Evolutionary conservation across 345 rosid genomes (phyloP).

Genomic region (Arabidopsis suecica): DNA sequence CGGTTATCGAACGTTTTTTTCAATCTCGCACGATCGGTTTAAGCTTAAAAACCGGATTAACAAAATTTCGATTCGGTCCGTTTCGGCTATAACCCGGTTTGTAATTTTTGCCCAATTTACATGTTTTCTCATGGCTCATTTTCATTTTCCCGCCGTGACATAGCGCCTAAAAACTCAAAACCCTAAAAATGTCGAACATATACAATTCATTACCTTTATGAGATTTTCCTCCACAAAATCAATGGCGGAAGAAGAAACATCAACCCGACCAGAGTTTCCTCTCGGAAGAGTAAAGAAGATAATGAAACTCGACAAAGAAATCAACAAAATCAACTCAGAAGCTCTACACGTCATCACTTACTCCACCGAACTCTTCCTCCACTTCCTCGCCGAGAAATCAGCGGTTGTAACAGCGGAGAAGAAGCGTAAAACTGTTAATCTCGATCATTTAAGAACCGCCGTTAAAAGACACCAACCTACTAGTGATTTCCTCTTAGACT

Average conservation of each 20-base stretch:
- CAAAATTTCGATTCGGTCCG: too few relatives aligned
- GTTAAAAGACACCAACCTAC: constrained; percentile 80
- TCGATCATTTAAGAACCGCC: constrained; percentile 69
- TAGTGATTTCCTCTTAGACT: constrained; percentile 82
- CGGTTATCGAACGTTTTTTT: too few relatives aligned
- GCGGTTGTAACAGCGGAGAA: constrained; percentile 59
- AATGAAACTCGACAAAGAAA: constrained; percentile 85
- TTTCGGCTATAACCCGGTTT: too few relatives aligned
- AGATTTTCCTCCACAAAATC: not conserved
- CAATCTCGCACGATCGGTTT: too few relatives aligned
- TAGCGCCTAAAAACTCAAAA: constrained; percentile 19
- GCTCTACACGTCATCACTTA: constrained; percentile 67
- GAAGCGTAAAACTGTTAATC: constrained; percentile 74
- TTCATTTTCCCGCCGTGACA: constrained; percentile 1
- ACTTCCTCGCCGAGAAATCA: constrained; percentile 72
- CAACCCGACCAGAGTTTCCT: constrained; percentile 61
- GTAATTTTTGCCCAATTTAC: too few relatives aligned
- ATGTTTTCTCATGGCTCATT: not conserved
- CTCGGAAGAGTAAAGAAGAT: constrained; percentile 75
- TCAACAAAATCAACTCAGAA: constrained; percentile 84
- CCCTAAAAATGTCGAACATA: not conserved
- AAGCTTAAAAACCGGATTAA: too few relatives aligned
- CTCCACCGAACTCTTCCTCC: constrained; percentile 76
- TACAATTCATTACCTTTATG: not conserved
- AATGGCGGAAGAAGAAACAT: constrained; percentile 62